phyloP scores from a whole-genome alignment of 345 rosid species.

The Hevea brasiliensis region DNA sequence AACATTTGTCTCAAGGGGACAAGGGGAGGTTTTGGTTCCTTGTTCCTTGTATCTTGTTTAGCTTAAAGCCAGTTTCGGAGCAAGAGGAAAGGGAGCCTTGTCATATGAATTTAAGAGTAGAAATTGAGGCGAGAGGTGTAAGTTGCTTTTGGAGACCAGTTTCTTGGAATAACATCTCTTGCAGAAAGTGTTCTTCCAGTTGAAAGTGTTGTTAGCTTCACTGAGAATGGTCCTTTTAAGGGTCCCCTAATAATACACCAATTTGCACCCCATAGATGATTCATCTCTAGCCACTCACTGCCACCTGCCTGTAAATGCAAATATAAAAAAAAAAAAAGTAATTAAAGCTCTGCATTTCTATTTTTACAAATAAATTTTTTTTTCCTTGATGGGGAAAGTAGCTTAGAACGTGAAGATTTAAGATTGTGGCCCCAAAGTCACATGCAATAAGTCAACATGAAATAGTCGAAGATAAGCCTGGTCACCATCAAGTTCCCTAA shows the following conservation, averaged over 20 bases:
- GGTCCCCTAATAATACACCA: constrained; percentile 79
- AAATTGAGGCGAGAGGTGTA: constrained; percentile 91
- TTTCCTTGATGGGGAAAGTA: constrained; percentile 2
- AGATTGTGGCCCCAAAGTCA: constrained; percentile 26
- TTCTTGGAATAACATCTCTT: constrained; percentile 71
- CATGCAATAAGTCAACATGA: constrained; percentile 27
- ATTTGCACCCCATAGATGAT: constrained; percentile 94
- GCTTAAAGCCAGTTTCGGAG: not conserved
- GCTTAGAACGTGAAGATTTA: not conserved
- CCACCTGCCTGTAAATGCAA: constrained; percentile 56
- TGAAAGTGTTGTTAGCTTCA: constrained; percentile 75
- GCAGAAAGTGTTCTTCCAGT: constrained; percentile 73
- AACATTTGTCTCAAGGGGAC: not conserved
- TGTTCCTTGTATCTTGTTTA: not conserved
- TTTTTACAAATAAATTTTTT: constrained; percentile 1
- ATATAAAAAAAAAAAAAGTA: not conserved
- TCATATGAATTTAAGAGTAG: constrained; percentile 11
- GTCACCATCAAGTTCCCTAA: no score
- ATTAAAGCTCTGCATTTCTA: not conserved
- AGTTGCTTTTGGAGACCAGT: constrained; percentile 90
- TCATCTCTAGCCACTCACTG: constrained; percentile 79
- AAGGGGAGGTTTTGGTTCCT: not conserved
- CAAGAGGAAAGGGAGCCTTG: not conserved
- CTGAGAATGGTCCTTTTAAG: constrained; percentile 86
- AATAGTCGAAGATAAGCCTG: constrained; percentile 1